These are phyloP conservation scores for Candida andamanensis DNA, from an alignment of 805 yeast species.

Conservation along the genomic window DNA sequence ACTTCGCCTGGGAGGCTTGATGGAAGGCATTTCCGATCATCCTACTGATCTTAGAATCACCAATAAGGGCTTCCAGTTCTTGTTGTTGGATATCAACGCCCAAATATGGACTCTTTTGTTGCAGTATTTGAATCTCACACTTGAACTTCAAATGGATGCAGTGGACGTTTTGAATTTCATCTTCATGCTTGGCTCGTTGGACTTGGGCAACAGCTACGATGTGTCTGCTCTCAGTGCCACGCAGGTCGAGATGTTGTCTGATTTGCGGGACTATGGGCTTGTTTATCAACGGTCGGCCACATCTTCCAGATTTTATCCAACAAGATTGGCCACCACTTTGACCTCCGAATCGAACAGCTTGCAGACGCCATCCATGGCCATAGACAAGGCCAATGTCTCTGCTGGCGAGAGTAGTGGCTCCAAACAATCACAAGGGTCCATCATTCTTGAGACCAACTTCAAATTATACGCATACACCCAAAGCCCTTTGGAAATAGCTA, in stretches of 20 bases:
- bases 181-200: slow-evolving; percentile 88
- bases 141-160: slow-evolving; percentile 83
- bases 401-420: slow-evolving; percentile 35
- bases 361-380: slow-evolving; percentile 68
- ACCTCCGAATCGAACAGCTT: slow-evolving; percentile 77
- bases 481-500: slow-evolving; percentile 92
- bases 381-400: slow-evolving; percentile 56
- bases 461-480: slow-evolving; percentile 89
- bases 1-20: slow-evolving; percentile 74
- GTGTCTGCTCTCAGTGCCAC: slow-evolving; percentile 68
- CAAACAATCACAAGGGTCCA: slow-evolving; percentile 47
- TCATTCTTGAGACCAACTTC: slow-evolving; percentile 90
- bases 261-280: slow-evolving; percentile 85
- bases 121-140: slow-evolving; percentile 83
- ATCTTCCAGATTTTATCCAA: slow-evolving; percentile 75
- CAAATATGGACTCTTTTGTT: slow-evolving; percentile 91
- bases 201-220: slow-evolving; percentile 82
- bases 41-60: slow-evolving; percentile 60
- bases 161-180: slow-evolving; percentile 93
- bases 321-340: slow-evolving; percentile 81
- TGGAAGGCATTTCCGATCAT: slow-evolving; percentile 55
- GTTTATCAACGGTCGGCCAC: slow-evolving; percentile 59
- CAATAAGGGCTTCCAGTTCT: slow-evolving; percentile 87
- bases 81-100: slow-evolving; percentile 86
- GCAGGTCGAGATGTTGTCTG: slow-evolving; percentile 81